Conservation (phyloP, 306 rosid genomes). For the Echinosophora koreensis region DNA sequence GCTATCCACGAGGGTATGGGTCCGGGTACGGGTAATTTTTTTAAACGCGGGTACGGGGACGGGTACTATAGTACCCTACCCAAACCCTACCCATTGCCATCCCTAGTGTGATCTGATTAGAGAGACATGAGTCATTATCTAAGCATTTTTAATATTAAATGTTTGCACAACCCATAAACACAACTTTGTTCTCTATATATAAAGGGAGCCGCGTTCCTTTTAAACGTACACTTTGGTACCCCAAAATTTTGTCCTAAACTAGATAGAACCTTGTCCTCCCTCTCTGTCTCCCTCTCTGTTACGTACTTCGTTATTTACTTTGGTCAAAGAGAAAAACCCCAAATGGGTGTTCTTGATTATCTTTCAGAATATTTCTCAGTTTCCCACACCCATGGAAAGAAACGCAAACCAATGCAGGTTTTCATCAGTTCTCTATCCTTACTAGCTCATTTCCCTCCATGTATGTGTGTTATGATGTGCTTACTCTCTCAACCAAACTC, state of each 20-base stretch:
- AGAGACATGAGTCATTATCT: neutral
- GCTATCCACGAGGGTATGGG: no score
- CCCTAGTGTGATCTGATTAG: no score
- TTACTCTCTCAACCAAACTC: neutral
- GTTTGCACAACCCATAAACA: conserved; percentile 21
- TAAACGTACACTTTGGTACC: conserved; percentile 19
- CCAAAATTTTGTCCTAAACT: neutral
- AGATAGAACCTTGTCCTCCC: neutral
- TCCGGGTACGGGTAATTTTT: no score
- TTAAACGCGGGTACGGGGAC: no score
- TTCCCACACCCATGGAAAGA: conserved; percentile 54
- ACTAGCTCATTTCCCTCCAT: neutral
- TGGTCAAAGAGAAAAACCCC: neutral
- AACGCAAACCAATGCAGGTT: conserved; percentile 83
- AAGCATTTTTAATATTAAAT: neutral
- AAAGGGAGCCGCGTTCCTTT: conserved; percentile 20
- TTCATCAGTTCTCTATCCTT: neutral
- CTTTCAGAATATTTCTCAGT: conserved; percentile 61
- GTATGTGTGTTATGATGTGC: neutral
- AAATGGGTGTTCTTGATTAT: conserved; percentile 74
- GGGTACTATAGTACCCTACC: no score
- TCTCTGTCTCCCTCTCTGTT: neutral
- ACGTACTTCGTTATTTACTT: conserved; percentile 17
- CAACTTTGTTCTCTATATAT: conserved; percentile 35
- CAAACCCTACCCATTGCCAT: no score